Evolutionary conservation across 306 rosid genomes (phyloP), one percentile per base, ranked within the genome.

Genomic region (Ormosia emarginata): DNA sequence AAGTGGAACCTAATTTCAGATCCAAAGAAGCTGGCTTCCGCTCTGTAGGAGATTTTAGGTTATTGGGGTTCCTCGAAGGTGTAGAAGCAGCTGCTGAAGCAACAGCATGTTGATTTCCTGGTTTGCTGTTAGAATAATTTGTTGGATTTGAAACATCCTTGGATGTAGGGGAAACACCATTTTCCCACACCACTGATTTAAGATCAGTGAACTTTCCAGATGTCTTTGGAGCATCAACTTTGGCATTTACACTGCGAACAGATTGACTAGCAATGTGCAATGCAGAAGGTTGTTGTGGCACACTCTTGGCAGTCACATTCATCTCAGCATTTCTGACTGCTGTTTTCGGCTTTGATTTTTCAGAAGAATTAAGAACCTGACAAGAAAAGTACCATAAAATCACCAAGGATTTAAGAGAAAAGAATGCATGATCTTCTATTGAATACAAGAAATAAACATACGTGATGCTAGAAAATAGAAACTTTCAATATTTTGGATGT

Each of bases 161-260:
- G 17, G 89, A 79, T 61, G 93, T 59, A 79, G 85, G 89, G 43
- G 96, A 84, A 52, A 74, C 84, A 41, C 97, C 99, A 84, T 90
- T 90, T 75, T 95, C 98, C 91, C 98, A 85, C 10, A 86, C 85
- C 62, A 87, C 92, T 40, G 92, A 94, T 82, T 91, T 93, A 40
- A 95, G 95, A 85, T 93, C 99, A 71, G 89, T 93, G 77, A 89
- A 93, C 90, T 95, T 95, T 79, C 98, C 98, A 62, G 98, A 87
- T 77, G 93, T 82, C 92, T 93, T 93, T n/a, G 95, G 87, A 81
- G 88, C 41, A 63, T 95, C 99, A 1, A 87, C 74, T 86, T 92
- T 95, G 71, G 83, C 79, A 86, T 79, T 88, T 75, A 88, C 94
- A 85, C 86, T 80, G 77, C 97, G 97, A 71, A 89, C 77, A 85